Percentiles rank a stretch among this genome's conserved stretches.
Evolutionary conservation across 2,329 filamentous ascomycete species (phyloP).

Genomic region (Phaeoacremonium minimum): DNA sequence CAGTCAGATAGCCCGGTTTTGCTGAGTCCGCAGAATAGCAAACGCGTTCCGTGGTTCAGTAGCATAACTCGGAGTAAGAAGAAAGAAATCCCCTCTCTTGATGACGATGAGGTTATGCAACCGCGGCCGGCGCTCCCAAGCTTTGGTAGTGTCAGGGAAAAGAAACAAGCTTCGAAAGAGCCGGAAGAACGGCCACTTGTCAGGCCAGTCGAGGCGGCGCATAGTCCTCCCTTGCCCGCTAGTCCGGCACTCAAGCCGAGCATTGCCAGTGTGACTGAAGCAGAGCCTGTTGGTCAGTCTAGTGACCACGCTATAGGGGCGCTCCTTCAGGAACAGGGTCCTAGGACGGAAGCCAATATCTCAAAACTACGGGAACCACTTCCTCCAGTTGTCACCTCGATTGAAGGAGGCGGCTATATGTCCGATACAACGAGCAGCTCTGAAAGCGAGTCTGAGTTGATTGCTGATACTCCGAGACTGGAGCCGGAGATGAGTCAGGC

Average conservation of each 20-base stretch:
- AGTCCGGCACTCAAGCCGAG: constrained; percentile 15
- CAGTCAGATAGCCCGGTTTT: constrained; percentile 33
- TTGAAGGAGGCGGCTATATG: constrained; percentile 60
- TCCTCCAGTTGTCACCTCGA: constrained; percentile 65
- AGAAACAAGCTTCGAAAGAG: constrained; percentile 50
- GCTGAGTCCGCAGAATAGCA: constrained; percentile 26
- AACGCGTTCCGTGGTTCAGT: constrained; percentile 47
- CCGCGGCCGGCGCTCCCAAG: constrained; percentile 70
- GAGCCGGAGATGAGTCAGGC: constrained; percentile 12
- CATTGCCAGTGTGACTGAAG: constrained; percentile 25
- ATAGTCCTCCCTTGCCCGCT: constrained; percentile 16
- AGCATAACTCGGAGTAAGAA: constrained; percentile 44
- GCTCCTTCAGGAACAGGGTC: constrained; percentile 50
- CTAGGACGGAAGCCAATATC: constrained; percentile 51
- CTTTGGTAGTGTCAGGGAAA: constrained; percentile 70
- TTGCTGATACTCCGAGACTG: constrained; percentile 12
- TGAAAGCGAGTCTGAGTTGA: constrained; percentile 30
- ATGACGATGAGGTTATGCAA: constrained; percentile 68
- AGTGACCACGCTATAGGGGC: constrained; percentile 56
- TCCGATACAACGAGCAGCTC: constrained; percentile 50
- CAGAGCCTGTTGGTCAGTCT: constrained; percentile 40
- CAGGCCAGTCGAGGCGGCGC: constrained; percentile 39
- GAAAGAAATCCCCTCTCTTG: constrained; percentile 39
- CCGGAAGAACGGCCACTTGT: constrained; percentile 55
- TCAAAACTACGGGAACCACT: constrained; percentile 59